Evolutionary conservation across 306 rosid genomes (phyloP).

Genomic region (Medicago lupulina): DNA sequence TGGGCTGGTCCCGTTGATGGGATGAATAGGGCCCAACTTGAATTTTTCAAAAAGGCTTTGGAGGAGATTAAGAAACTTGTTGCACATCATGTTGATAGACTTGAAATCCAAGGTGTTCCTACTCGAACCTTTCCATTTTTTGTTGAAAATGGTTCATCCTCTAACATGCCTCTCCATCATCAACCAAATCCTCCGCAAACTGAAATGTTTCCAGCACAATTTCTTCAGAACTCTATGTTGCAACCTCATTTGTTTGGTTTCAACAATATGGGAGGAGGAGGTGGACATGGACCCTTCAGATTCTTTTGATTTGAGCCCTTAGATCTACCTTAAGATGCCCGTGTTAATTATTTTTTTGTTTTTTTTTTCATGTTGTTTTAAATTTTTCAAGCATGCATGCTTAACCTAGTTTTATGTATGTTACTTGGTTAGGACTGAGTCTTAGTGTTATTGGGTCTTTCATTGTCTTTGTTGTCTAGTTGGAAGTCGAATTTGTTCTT

Average conservation of each 20-base stretch:
- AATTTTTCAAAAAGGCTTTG: not conserved
- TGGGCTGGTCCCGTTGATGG: conserved; percentile 18
- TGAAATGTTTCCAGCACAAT: not conserved
- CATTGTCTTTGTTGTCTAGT: not conserved
- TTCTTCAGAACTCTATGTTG: conserved; percentile 23
- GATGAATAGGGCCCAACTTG: not conserved
- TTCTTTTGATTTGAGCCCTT: conserved; percentile 9
- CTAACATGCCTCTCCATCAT: not conserved
- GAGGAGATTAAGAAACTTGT: not conserved
- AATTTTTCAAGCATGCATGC: not conserved
- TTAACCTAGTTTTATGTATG: conserved; percentile 11
- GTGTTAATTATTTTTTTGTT: not conserved
- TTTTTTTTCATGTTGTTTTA: not conserved
- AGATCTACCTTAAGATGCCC: conserved; percentile 17
- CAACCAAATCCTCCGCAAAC: not conserved
- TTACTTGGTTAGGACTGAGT: not conserved
- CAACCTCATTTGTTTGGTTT: conserved; percentile 13
- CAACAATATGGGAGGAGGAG: conserved; percentile 28
- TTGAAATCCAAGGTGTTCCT: not conserved
- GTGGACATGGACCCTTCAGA: not conserved
- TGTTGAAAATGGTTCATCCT: not conserved
- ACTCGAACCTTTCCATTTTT: not conserved
- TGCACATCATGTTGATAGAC: not conserved
- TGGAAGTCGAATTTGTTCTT: too few species aligned
- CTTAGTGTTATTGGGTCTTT: not conserved